Base-by-base conservation (phyloP, 73 alveolate species). In the Tetrahymena borealis region DNA sequence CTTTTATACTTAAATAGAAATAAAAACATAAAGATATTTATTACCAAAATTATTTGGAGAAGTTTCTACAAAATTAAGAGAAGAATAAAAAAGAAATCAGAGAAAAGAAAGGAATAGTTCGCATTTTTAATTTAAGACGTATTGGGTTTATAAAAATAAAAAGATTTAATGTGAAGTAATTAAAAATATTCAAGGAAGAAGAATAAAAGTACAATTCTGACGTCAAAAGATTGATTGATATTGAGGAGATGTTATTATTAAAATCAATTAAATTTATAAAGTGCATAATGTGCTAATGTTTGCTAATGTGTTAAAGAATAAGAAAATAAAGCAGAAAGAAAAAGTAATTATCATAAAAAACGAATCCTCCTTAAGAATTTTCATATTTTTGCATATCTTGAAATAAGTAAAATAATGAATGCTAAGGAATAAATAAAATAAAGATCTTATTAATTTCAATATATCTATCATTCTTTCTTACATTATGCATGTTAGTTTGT, bases 111-210 rank as follows among this genome's bases (percentile, higher is more conserved):
- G n/a, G 10, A 60, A 60, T 60, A 60, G 85, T 60, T 60, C 85
- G 85, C 85, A 60, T 60, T 60, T 60, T 60, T 60, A 60, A 60
- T 60, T 60, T 60, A 60, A 60, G 85, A 60, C 85, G 85, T 60
- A 60, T 60, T 60, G 85, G n/a, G 28, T 18, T 60, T 60, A 24
- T 60, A 24, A n/a, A 35, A 60, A 24, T 9, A 60, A 18, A 15
- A n/a, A 20, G n/a, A 60, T 24, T 60, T 60, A 60, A 60, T 60
- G 85, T 60, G 85, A 35, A 60, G 28, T 60, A 60, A 60, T 13
- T 18, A 15, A 15, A 60, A 28, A 60, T 60, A 60, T 60, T 60
- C 28, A 60, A 60, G 1, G 28, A 60, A 60, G 85, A 60, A 60
- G 28, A 60, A 60, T 24, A 60, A 60, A 9, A 60, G 85, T 60